Evolutionary conservation across 2,329 filamentous ascomycete genomes (phyloP).

Genomic region (Emergomyces pasteurianus): DNA sequence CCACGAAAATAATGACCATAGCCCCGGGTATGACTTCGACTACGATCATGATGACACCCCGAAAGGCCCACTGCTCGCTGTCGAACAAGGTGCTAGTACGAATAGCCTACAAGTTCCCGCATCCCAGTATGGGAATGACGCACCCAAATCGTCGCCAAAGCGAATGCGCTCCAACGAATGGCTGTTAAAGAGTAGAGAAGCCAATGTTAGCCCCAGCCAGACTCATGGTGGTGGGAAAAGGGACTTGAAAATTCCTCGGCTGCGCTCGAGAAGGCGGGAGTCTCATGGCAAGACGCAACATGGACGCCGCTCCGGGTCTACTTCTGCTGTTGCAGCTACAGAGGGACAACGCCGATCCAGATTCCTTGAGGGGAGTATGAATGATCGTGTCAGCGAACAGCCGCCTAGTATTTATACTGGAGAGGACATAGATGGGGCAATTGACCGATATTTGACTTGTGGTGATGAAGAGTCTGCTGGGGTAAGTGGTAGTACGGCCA

Average conservation of each 20-base stretch:
- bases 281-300: not conserved
- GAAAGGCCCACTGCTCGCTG: not conserved
- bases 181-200: slow-evolving; percentile 21
- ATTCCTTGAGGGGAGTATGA: slow-evolving; percentile 74
- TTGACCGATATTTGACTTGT: slow-evolving; percentile 1
- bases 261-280: slow-evolving; percentile 6
- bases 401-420: slow-evolving; percentile 59
- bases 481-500: slow-evolving; percentile 1
- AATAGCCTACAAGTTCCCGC: not conserved
- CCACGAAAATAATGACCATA: not conserved
- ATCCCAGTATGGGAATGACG: not conserved
- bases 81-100: not conserved
- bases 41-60: not conserved
- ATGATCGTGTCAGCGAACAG: slow-evolving; percentile 59
- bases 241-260: not conserved
- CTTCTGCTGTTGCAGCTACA: slow-evolving; percentile 9
- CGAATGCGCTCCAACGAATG: slow-evolving; percentile 34
- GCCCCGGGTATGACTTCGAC: not conserved
- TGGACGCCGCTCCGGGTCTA: slow-evolving; percentile 36
- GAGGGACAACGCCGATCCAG: slow-evolving; percentile 35
- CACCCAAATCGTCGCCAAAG: slow-evolving; percentile 21
- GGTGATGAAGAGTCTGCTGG: slow-evolving; percentile 1
- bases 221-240: not conserved
- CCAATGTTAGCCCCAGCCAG: slow-evolving; percentile 2
- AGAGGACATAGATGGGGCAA: slow-evolving; percentile 15